Percentiles rank a stretch among this genome's conserved stretches.
Conservation (phyloP, 108 stramenopile genomes). For the Stephanodiscus minutulus region DNA sequence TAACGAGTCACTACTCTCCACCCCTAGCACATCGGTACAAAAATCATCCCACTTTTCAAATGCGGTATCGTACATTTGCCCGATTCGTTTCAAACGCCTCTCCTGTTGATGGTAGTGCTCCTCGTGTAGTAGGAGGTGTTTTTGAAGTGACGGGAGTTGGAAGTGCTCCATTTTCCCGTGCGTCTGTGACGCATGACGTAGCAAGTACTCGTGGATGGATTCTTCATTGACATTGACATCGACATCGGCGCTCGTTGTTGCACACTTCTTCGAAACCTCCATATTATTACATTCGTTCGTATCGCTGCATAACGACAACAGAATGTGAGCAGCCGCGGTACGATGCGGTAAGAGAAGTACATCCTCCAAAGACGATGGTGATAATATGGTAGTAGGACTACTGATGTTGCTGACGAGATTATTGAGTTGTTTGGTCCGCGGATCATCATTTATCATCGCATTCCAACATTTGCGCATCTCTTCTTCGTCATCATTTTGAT, state of each 20-base stretch:
- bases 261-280: not conserved
- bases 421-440: not conserved
- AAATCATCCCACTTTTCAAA: constrained; percentile 32
- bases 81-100: constrained; percentile 5
- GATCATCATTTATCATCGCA: not conserved
- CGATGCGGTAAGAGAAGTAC: not conserved
- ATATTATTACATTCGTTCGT: not conserved
- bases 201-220: constrained; percentile 8
- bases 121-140: not conserved
- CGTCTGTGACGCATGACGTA: constrained; percentile 11
- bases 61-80: constrained; percentile 14
- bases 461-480: not conserved
- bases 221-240: not conserved
- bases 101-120: not conserved
- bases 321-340: not conserved
- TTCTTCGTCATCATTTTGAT: not conserved
- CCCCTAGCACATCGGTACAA: constrained; percentile 27
- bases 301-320: not conserved
- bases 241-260: too few relatives aligned
- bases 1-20: constrained; percentile 33
- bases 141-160: constrained; percentile 14
- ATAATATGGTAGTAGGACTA: not conserved
- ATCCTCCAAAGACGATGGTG: not conserved
- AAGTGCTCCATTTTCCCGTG: constrained; percentile 15
- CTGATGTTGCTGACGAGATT: not conserved